phyloP scores from a whole-genome alignment of 352 stramenopile genomes.

The Pilasporangium apinafurcum region DNA sequence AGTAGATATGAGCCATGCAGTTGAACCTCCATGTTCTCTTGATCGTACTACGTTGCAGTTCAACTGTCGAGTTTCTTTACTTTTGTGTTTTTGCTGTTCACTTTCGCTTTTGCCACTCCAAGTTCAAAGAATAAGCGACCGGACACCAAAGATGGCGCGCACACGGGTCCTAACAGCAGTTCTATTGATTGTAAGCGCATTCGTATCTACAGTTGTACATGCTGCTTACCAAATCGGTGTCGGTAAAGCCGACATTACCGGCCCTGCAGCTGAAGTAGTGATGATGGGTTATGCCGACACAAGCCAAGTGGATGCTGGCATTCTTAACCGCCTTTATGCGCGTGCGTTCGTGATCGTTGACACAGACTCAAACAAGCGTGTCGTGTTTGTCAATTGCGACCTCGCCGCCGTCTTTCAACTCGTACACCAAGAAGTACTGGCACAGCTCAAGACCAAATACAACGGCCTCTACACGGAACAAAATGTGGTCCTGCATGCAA shows the following conservation, averaged over 20 bases:
- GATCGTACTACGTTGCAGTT: no score
- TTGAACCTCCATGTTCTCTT: no score
- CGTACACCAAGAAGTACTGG: conserved; percentile 44
- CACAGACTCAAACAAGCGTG: conserved; percentile 15
- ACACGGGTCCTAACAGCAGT: no score
- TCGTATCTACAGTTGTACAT: no score
- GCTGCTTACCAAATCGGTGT: conserved; percentile 40
- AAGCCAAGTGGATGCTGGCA: conserved; percentile 31
- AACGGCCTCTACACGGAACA: conserved; percentile 37
- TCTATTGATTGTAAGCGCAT: no score
- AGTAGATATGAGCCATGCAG: no score
- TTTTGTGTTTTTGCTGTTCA: no score
- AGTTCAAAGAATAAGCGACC: no score
- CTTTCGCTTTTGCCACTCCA: no score
- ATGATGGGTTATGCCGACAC: conserved; percentile 63
- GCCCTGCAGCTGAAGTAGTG: conserved; percentile 41
- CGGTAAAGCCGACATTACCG: conserved; percentile 59
- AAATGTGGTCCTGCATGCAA: conserved; percentile 73
- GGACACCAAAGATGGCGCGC: no score
- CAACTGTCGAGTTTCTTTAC: no score
- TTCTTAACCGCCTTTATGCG: conserved; percentile 59
- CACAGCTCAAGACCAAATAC: conserved; percentile 30
- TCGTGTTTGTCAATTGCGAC: conserved; percentile 49
- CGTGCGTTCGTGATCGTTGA: conserved; percentile 60
- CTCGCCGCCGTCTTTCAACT: conserved; percentile 39